Evolutionary conservation across 2,329 filamentous ascomycete genomes (phyloP), one percentile per base, ranked within the genome.

Genomic region (Colletotrichum aenigma): DNA sequence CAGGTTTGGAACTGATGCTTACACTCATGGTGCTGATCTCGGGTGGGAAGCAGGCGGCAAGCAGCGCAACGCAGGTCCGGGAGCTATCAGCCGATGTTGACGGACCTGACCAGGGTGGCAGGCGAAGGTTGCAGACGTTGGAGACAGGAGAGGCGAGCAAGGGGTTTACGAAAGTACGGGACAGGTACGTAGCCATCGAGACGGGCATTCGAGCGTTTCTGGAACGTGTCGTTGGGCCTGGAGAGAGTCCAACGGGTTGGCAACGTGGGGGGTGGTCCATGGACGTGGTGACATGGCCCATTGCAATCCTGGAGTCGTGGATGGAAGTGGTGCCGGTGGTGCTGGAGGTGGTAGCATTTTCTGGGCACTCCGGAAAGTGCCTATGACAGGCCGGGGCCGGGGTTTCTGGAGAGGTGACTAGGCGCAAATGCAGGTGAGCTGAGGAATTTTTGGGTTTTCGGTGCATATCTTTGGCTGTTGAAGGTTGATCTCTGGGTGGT

Each of bases 61-160:
- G 55, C 56, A 48, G 26, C 26, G 34, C 43, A 36, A 64, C 43
- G 64, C 43, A 75, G 64, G 64, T 62, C 58, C 34, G 48, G 64
- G 64, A 65, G 43, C 64, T 58, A 73, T 75, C 70, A 67, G 70
- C 58, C 70, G 56, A 75, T 75, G 48, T 75, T 64, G 64, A 73
- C 64, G 70, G 70, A 15, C 34, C 18, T 34, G 15, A 65, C 70
- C 43, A 32, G 70, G 73, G 34, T 55, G 26, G 64, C 56, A 64
- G 43, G 56, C 38, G 34, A 73, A 66, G 43, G 62, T 24, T 58
- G 69, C 24, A 56, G 34, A 36, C 21, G 62, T 58, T 65, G 69
- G 13, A 61, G 48, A 48, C 56, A 48, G 34, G 24, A 71, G 18
- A 43, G 34, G 21, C 38, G 9, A 21, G 55, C 36, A 61, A 55